These are phyloP conservation scores for Heliamphora pulchella DNA, from an alignment of 179 eudicot genomes.

Conservation along the genomic window DNA sequence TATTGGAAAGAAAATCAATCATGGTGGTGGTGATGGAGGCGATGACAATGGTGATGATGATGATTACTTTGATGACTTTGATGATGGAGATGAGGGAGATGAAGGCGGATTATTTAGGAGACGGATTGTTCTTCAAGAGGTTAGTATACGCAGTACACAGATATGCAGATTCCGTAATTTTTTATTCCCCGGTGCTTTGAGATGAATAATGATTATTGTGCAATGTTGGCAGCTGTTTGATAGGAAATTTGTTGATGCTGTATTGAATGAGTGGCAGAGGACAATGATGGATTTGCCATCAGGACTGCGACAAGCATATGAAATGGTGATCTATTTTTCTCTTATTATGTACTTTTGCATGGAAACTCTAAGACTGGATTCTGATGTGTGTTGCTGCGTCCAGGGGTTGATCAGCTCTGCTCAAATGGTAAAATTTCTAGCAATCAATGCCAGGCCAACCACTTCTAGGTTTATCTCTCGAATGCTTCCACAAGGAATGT, in stretches of 20 bases:
- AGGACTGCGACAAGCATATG: slow-evolving; percentile 90
- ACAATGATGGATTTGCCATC: slow-evolving; percentile 94
- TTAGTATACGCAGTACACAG: slow-evolving; percentile 22
- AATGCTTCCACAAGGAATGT: slow-evolving; percentile 68
- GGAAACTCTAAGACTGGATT: not conserved
- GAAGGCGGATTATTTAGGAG: slow-evolving; percentile 85
- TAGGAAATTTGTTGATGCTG: slow-evolving; percentile 84
- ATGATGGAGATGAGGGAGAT: slow-evolving; percentile 96
- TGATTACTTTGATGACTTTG: slow-evolving; percentile 91
- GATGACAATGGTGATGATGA: slow-evolving; percentile 95
- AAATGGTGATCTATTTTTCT: slow-evolving; percentile 50
- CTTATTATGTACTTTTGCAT: not conserved
- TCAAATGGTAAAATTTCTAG: slow-evolving; percentile 69
- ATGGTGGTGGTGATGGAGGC: slow-evolving; percentile 97
- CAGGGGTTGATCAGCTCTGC: slow-evolving; percentile 97
- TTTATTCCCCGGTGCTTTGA: not conserved
- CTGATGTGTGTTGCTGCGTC: slow-evolving; percentile 19
- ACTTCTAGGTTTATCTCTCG: slow-evolving; percentile 74
- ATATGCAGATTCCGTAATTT: not conserved
- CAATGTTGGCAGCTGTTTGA: slow-evolving; percentile 63
- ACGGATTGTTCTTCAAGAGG: slow-evolving; percentile 75
- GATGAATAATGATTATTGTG: slow-evolving; percentile 14
- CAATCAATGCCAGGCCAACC: slow-evolving; percentile 86
- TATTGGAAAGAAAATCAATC: slow-evolving; percentile 63
- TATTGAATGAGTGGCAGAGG: slow-evolving; percentile 92